Percentiles rank a stretch among this genome's conserved stretches.
Conservation (phyloP, 306 rosid genomes). For the Hylodesmum podocarpum region DNA sequence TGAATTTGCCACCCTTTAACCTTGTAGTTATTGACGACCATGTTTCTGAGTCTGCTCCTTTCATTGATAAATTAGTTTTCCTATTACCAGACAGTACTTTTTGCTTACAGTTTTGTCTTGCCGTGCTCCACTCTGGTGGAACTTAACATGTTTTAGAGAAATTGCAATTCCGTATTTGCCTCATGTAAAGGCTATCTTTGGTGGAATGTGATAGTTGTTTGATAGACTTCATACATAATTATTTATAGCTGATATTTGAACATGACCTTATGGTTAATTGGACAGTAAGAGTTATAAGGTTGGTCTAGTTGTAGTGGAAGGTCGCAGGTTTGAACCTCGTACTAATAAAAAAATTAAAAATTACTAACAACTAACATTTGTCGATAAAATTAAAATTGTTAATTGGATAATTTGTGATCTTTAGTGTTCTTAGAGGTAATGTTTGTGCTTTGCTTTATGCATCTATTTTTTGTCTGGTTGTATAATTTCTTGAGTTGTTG, state of each 20-base stretch:
- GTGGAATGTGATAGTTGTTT: slow-evolving; percentile 20
- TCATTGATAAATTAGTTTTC: slow-evolving; percentile 9
- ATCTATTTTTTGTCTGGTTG: not conserved
- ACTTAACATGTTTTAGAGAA: slow-evolving; percentile 1
- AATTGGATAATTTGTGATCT: slow-evolving; percentile 17
- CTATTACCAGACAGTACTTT: not conserved
- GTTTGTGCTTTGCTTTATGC: not conserved
- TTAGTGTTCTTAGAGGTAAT: slow-evolving; percentile 3
- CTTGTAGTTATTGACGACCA: not conserved
- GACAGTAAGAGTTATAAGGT: no score
- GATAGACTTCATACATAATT: not conserved
- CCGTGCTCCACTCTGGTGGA: not conserved
- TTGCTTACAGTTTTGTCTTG: not conserved
- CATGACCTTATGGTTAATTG: slow-evolving; percentile 9
- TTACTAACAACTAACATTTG: no score
- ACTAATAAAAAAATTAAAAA: no score
- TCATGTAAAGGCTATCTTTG: not conserved
- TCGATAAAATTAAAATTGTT: no score
- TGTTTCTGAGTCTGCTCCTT: not conserved
- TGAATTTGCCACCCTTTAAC: not conserved
- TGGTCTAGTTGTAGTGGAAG: no score
- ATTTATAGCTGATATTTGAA: not conserved
- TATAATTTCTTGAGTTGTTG: slow-evolving; percentile 25
- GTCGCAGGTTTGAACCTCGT: no score
- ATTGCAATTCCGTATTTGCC: not conserved